A percentile compares a stretch with the other conserved stretches of the same genome.
Conservation (phyloP, 768 basidiomycete genomes). For the Daedalea quercina region DNA sequence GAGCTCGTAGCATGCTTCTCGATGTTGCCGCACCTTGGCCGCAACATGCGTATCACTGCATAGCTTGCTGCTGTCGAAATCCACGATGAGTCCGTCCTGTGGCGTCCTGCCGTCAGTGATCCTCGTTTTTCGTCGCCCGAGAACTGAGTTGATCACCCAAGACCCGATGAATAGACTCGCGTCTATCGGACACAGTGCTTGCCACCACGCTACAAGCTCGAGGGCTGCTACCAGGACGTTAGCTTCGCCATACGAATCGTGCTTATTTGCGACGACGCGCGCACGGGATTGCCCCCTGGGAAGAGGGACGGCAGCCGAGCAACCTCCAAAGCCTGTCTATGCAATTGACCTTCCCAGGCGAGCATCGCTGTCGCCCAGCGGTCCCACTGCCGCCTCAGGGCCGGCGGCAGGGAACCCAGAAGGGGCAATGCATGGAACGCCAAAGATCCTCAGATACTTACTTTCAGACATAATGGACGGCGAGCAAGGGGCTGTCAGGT, state of each 20-base stretch:
- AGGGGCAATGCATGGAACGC: too few species aligned
- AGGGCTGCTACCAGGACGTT: not conserved
- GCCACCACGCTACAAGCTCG: not conserved
- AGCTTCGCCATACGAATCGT: not conserved
- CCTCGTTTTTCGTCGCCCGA: not conserved
- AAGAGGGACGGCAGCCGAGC: not conserved
- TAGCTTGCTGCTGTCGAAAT: not conserved
- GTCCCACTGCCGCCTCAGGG: too few species aligned
- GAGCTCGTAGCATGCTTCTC: not conserved
- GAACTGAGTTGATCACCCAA: not conserved
- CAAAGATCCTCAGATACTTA: too few species aligned
- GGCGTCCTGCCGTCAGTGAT: not conserved
- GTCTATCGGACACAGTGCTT: not conserved
- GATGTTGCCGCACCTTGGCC: not conserved
- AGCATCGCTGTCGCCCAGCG: too few species aligned
- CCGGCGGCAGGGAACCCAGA: too few species aligned
- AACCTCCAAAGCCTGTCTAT: not conserved
- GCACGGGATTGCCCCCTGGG: not conserved
- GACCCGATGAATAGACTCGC: not conserved
- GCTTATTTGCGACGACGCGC: not conserved
- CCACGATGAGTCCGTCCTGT: not conserved
- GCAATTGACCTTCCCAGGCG: not conserved
- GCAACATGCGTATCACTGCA: slow-evolving; percentile 2
- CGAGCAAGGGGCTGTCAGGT: too few species aligned
- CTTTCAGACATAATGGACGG: too few species aligned